Percentiles rank a stretch among this genome's conserved stretches.
phyloP scores from a whole-genome alignment of 345 rosid species.

The Cardiospermum halicacabum region DNA sequence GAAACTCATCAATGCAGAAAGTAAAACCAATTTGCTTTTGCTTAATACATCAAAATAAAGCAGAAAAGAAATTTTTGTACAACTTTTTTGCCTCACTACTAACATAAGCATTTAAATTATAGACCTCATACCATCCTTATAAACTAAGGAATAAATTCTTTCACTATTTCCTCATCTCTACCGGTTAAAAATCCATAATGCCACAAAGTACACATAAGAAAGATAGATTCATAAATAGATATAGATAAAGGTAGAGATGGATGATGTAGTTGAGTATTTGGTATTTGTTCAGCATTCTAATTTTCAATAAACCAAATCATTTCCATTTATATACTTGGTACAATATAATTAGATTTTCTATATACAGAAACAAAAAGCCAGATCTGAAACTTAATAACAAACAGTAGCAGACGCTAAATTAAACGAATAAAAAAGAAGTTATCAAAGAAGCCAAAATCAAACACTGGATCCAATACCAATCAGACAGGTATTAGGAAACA shows the following conservation, averaged over 20 bases:
- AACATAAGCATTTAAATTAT: neutral
- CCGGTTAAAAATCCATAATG: too few species aligned
- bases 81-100: neutral
- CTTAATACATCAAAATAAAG: slow-evolving; percentile 1
- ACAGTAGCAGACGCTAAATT: neutral
- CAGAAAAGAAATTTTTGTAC: neutral
- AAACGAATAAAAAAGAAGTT: neutral
- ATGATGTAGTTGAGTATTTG: too few species aligned
- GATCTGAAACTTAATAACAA: neutral
- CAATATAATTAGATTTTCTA: neutral
- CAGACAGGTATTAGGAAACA: neutral
- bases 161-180: too few species aligned
- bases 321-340: neutral
- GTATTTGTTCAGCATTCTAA: too few species aligned
- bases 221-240: too few species aligned
- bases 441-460: neutral
- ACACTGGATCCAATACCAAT: neutral
- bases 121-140: neutral
- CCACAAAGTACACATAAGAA: too few species aligned
- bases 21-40: neutral
- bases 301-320: neutral
- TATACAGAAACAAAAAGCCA: neutral
- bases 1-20: slow-evolving; percentile 14
- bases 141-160: too few species aligned
- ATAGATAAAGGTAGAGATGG: too few species aligned